A percentile compares a stretch with the other conserved stretches of the same genome.
Conservation (phyloP, 345 rosid genomes). For the Eucalyptus grandis region DNA sequence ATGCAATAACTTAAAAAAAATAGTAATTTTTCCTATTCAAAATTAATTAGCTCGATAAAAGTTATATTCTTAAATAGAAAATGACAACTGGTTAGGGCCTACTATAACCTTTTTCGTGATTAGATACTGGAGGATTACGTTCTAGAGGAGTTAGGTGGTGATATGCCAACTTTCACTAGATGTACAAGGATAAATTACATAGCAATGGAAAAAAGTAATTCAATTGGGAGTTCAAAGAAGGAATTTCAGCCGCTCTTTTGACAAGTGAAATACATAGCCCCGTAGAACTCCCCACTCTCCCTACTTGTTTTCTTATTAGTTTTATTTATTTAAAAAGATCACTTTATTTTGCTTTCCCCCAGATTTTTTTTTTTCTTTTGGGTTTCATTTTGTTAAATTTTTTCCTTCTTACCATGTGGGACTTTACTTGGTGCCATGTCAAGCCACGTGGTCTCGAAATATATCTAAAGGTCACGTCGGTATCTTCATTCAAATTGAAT, state of each 20-base stretch:
- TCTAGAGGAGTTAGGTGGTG: not conserved
- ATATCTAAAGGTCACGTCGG: not conserved
- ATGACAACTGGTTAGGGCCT: not conserved
- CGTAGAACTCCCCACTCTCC: not conserved
- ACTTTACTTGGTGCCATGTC: not conserved
- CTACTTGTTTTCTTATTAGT: not conserved
- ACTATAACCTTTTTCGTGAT: not conserved
- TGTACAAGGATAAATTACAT: not conserved
- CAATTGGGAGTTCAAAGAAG: not conserved
- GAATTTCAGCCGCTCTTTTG: not conserved
- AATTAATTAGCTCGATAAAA: not conserved
- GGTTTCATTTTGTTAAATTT: not conserved
- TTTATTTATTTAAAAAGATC: not conserved
- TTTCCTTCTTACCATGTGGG: not conserved
- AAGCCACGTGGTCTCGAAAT: not conserved
- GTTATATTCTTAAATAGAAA: not conserved
- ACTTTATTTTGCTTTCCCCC: not conserved
- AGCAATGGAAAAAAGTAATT: not conserved
- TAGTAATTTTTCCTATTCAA: not conserved
- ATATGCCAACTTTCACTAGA: not conserved
- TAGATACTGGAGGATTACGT: no score
- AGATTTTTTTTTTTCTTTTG: not conserved
- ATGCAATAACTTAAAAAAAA: no score
- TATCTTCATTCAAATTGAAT: not conserved
- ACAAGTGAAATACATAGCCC: not conserved